Evolutionary conservation across 2,329 filamentous ascomycete species (phyloP).

Genomic region (Exophiala sp.): DNA sequence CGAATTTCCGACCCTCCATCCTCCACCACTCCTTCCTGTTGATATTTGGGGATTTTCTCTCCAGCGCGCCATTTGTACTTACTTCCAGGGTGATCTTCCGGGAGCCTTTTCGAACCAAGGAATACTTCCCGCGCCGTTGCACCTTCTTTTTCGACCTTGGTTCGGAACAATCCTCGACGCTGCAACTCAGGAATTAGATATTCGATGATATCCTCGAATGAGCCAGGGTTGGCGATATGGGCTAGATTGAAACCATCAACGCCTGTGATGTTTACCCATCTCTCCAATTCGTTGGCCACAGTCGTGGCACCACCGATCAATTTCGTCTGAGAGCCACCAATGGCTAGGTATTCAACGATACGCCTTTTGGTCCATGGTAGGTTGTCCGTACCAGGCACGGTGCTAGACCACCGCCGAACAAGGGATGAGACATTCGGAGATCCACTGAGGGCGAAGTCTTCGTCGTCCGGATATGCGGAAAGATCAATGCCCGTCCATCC

Average conservation of each 20-base stretch:
- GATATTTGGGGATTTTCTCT: background rate
- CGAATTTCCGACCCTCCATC: background rate
- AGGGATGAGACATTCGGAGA: conserved; percentile 46
- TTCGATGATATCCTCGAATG: conserved; percentile 48
- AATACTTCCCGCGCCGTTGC: conserved; percentile 23
- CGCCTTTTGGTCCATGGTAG: conserved; percentile 37
- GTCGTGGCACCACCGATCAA: conserved; percentile 53
- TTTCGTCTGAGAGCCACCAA: conserved; percentile 46
- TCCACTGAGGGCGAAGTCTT: conserved; percentile 51
- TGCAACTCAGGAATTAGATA: conserved; percentile 45
- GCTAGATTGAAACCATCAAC: conserved; percentile 65
- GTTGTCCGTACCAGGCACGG: conserved; percentile 34
- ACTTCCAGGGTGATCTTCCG: conserved; percentile 11
- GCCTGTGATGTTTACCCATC: conserved; percentile 62
- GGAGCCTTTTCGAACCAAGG: conserved; percentile 8
- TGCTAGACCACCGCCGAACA: conserved; percentile 14
- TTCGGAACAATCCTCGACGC: conserved; percentile 37
- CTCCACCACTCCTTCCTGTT: background rate
- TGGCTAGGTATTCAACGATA: conserved; percentile 42
- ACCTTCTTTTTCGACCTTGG: background rate
- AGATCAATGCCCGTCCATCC: conserved; percentile 58
- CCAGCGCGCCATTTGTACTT: conserved; percentile 9
- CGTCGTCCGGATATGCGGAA: conserved; percentile 51
- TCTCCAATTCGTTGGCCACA: conserved; percentile 62
- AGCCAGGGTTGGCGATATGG: conserved; percentile 48